These are phyloP conservation scores for Fusarium continuum DNA, from an alignment of 2,329 filamentous ascomycete genomes.

Conservation along the genomic window DNA sequence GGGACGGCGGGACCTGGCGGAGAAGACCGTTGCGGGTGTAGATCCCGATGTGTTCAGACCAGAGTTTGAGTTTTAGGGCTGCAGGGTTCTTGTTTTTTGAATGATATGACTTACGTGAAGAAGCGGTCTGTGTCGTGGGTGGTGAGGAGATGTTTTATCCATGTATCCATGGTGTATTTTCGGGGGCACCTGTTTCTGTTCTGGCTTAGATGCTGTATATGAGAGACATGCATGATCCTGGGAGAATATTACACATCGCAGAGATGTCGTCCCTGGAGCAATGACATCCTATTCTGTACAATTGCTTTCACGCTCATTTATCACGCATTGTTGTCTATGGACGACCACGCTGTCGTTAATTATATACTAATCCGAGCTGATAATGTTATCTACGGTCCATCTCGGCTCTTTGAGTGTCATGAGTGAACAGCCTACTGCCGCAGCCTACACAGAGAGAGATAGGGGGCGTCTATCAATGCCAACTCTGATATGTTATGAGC, in stretches of 20 bases:
- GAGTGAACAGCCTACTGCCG: too few species aligned
- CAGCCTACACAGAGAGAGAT: neutral
- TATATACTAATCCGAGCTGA: neutral
- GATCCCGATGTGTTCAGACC: slow-evolving; percentile 88
- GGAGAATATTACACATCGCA: slow-evolving; percentile 2
- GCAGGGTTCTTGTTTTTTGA: neutral
- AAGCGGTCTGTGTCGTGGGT: neutral
- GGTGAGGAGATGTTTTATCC: neutral
- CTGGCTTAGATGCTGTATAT: slow-evolving; percentile 15
- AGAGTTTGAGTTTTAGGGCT: slow-evolving; percentile 81
- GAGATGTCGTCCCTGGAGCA: slow-evolving; percentile 11
- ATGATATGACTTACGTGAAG: slow-evolving; percentile 6
- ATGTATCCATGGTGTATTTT: slow-evolving; percentile 1
- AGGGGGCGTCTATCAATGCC: neutral
- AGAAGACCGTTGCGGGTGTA: slow-evolving; percentile 88
- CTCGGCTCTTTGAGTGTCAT: neutral
- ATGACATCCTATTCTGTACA: neutral
- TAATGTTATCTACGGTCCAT: neutral
- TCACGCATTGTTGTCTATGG: neutral
- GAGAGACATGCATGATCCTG: slow-evolving; percentile 20
- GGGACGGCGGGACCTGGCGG: slow-evolving; percentile 86
- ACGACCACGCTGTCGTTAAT: neutral
- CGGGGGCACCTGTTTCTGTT: neutral
- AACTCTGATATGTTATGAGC: neutral
- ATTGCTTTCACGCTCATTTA: neutral